Evolutionary conservation across 2,329 filamentous ascomycete genomes (phyloP).

Genomic region (Pseudogymnoascus sp.): DNA sequence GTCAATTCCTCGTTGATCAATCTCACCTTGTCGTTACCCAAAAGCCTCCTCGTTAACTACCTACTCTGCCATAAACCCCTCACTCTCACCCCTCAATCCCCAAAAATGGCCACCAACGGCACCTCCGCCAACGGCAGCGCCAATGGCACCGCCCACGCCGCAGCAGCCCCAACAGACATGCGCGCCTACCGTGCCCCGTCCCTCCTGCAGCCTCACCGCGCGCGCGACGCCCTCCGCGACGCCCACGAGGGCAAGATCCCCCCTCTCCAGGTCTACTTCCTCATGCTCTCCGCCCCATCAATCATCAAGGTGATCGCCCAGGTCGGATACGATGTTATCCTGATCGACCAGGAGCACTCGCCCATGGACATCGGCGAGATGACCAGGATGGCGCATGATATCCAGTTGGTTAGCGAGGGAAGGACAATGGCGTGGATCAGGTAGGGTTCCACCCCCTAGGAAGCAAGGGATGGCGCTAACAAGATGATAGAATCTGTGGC

Average conservation of each 20-base stretch:
- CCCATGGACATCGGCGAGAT: constrained; percentile 43
- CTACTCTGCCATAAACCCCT: background rate
- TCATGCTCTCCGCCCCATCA: constrained; percentile 34
- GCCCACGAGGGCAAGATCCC: constrained; percentile 40
- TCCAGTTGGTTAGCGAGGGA: constrained; percentile 40
- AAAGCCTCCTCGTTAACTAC: background rate
- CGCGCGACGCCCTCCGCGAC: constrained; percentile 39
- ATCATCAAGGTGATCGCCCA: constrained; percentile 36
- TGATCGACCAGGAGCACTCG: constrained; percentile 44
- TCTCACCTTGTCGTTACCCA: background rate
- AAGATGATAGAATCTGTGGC: constrained; percentile 32
- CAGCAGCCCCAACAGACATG: constrained; percentile 26
- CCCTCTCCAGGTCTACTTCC: constrained; percentile 37
- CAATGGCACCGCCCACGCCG: background rate
- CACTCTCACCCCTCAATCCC: background rate
- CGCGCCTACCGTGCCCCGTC: constrained; percentile 37
- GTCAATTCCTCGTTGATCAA: background rate
- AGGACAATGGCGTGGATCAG: constrained; percentile 39
- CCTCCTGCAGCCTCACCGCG: constrained; percentile 40
- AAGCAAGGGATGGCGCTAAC: background rate
- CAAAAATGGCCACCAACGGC: background rate
- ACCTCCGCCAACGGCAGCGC: background rate
- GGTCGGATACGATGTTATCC: constrained; percentile 37
- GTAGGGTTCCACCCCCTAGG: constrained; percentile 19
- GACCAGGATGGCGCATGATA: constrained; percentile 42